Percentiles rank a stretch among this genome's conserved stretches.
Conservation (phyloP, 768 basidiomycete genomes). For the Cubamyces lactineus region DNA sequence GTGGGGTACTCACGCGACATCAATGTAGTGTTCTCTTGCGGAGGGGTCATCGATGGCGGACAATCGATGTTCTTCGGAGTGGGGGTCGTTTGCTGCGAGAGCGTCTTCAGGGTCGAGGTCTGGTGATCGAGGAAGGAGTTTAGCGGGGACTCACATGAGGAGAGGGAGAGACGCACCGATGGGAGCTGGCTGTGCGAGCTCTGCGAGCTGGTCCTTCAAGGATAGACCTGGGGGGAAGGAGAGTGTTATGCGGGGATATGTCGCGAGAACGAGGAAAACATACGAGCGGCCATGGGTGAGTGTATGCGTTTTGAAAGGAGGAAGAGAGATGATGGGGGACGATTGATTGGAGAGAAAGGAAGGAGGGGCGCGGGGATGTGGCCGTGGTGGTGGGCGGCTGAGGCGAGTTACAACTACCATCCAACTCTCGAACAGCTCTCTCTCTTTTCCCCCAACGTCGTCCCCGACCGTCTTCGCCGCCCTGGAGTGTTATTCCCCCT, state of each 20-base stretch:
- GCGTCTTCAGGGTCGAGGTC: constrained; percentile 79
- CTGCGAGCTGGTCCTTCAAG: constrained; percentile 79
- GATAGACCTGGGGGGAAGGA: constrained; percentile 47
- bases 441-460: constrained; percentile 14
- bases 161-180: constrained; percentile 49
- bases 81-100: constrained; percentile 47
- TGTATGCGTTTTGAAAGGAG: neutral
- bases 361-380: constrained; percentile 11
- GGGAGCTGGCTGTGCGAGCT: constrained; percentile 73
- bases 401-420: neutral
- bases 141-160: constrained; percentile 19
- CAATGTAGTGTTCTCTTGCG: constrained; percentile 77
- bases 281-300: constrained; percentile 27
- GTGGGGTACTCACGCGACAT: constrained; percentile 69
- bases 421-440: too few species aligned
- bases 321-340: neutral
- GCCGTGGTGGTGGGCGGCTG: neutral
- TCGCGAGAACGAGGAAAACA: constrained; percentile 9
- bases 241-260: constrained; percentile 6
- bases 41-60: constrained; percentile 37
- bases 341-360: constrained; percentile 7
- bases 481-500: constrained; percentile 26
- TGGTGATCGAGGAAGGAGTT: constrained; percentile 33
- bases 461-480: constrained; percentile 11
- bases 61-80: constrained; percentile 41